These are phyloP conservation scores for Gnetum montanum DNA, from an alignment of 75 land plant genomes.

Conservation along the genomic window DNA sequence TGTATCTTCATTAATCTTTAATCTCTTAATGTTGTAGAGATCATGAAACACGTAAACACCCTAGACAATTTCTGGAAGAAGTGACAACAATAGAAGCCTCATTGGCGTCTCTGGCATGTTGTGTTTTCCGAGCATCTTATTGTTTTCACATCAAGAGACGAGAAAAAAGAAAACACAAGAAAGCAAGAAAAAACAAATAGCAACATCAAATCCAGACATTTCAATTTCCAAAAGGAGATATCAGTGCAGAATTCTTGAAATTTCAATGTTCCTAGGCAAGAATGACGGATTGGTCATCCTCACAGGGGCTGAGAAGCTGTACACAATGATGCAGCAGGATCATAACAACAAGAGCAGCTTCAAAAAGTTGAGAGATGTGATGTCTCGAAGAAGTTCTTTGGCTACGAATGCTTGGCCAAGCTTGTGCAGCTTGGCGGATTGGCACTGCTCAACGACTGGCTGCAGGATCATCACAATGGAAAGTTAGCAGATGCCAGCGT, in stretches of 20 bases:
- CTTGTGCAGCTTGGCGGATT: slow-evolving; percentile 27
- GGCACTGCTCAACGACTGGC: slow-evolving; percentile 29
- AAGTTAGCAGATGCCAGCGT: slow-evolving; percentile 24
- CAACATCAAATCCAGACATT: neutral
- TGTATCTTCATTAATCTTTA: too few species aligned
- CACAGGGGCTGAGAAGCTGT: slow-evolving; percentile 23
- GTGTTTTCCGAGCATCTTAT: too few species aligned
- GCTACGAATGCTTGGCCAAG: slow-evolving; percentile 26
- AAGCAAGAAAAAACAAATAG: neutral
- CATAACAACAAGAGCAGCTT: slow-evolving; percentile 20
- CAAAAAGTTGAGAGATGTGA: slow-evolving; percentile 21
- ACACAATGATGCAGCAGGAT: slow-evolving; percentile 35
- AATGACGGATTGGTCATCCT: slow-evolving; percentile 31
- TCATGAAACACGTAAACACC: too few species aligned
- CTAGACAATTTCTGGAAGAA: too few species aligned
- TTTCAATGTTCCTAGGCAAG: slow-evolving; percentile 25
- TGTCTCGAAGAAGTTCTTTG: slow-evolving; percentile 21
- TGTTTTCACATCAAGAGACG: too few species aligned
- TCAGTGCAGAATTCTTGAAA: slow-evolving; percentile 4
- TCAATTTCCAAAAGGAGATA: neutral
- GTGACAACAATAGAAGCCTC: too few species aligned
- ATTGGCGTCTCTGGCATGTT: too few species aligned
- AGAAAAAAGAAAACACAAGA: too few species aligned
- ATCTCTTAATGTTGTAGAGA: too few species aligned
- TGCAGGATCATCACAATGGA: slow-evolving; percentile 39